phyloP scores from a whole-genome alignment of 805 yeast genomes.

The Wickerhamomyces hampshirensis region DNA sequence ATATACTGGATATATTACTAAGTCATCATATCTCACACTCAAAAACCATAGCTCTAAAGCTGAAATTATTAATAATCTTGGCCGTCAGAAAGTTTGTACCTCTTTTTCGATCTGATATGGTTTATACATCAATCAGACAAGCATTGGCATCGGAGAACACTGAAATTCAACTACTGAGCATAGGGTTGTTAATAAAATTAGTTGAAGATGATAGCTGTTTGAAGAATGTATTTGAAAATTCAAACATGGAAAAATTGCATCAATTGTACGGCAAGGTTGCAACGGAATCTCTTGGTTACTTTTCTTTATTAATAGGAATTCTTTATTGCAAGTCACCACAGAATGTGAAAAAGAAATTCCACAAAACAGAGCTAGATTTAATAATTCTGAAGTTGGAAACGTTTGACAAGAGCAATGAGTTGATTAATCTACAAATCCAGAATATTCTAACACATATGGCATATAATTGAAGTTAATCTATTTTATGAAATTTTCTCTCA shows the following conservation, averaged over 20 bases:
- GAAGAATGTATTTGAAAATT: background rate
- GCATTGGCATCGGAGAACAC: constrained; percentile 1
- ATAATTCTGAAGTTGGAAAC: constrained; percentile 13
- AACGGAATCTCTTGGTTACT: constrained; percentile 10
- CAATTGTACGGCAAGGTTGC: constrained; percentile 5
- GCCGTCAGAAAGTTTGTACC: constrained; percentile 9
- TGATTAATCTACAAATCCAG: constrained; percentile 12
- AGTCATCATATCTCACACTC: background rate
- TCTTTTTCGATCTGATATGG: constrained; percentile 1
- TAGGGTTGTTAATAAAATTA: constrained; percentile 22
- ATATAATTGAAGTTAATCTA: background rate
- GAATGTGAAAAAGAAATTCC: constrained; percentile 6
- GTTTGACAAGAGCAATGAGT: constrained; percentile 13
- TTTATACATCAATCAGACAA: background rate
- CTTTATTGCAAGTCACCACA: constrained; percentile 6
- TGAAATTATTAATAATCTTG: constrained; percentile 17
- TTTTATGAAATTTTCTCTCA: too few relatives aligned
- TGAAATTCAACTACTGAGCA: constrained; percentile 14
- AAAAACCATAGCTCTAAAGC: constrained; percentile 3
- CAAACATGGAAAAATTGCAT: constrained; percentile 6
- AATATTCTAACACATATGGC: constrained; percentile 7
- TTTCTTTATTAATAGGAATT: constrained; percentile 16
- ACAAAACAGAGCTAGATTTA: constrained; percentile 11
- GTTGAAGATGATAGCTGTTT: constrained; percentile 11
- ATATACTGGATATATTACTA: background rate